Evolutionary conservation across 257 asterid species (phyloP), one percentile per base, ranked within the genome.

Genomic region (Primulina huaijiensis): DNA sequence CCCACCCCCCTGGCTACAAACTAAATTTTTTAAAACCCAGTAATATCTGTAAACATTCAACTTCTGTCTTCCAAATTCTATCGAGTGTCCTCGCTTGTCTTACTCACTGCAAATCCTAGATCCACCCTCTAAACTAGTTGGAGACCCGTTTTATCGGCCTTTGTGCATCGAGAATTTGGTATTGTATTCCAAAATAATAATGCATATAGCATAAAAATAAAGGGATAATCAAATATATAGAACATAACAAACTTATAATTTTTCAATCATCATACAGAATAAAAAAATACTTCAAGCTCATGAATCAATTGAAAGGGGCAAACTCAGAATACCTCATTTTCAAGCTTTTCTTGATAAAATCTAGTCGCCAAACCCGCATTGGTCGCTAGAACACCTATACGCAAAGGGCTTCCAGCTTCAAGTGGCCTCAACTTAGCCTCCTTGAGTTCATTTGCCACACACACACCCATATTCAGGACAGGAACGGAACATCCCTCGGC

Each of bases 381-480:
- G 19, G 56, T 3, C 7, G 56, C 20, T 17, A 46, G 20, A 46
- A 46, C 56, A 46, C 56, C 56, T 4, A 46, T 46, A 14, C 56
- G 19, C 56, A 46, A 46, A 46, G 20, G 56, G 56, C 56, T 46
- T 46, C 56, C 56, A 46, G 56, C 56, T 46, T 46, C 56, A 46
- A 46, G 56, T 46, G 56, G 56, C 56, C 56, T 14, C 56, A 46
- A 46, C 20, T 46, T 46, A 46, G 56, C 56, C 56, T 46, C 56
- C 56, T 46, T 46, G 56, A 46, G 56, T 46, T 46, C 14, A 43
- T 21, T 46, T 14, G 92, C 92, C 14, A 90, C 92, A 74, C 96
- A 90, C 34, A 88, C 96, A 21, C 93, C 96, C 40, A 84, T 72
- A 72, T 88, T 83, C 23, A 85, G 92, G 77, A 86, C 77, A 60